These are phyloP conservation scores for Amaranthus cruentus DNA, from an alignment of 148 eudicot genomes.

Conservation along the genomic window DNA sequence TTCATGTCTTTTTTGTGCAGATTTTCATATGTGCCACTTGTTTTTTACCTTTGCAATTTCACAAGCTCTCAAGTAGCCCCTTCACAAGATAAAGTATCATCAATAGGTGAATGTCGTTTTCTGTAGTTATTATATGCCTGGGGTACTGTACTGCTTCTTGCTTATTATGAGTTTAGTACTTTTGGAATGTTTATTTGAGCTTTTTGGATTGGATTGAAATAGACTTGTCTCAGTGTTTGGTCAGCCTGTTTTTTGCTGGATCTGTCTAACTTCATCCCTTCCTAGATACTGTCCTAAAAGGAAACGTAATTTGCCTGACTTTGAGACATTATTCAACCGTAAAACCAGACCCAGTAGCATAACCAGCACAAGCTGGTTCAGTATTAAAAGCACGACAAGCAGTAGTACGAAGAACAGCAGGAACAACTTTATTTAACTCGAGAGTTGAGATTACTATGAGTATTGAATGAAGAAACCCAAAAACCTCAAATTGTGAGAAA, in stretches of 20 bases:
- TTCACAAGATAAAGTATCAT: conserved; percentile 48
- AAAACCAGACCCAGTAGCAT: conserved; percentile 56
- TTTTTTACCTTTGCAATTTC: conserved; percentile 43
- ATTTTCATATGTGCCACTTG: conserved; percentile 65
- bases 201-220: too few relatives aligned
- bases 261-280: too few relatives aligned
- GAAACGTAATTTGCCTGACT: too few relatives aligned
- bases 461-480: too few relatives aligned
- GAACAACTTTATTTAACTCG: conserved; percentile 58
- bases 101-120: conserved; percentile 52
- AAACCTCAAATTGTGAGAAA: too few relatives aligned
- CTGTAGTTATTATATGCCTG: conserved; percentile 6
- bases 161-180: not conserved
- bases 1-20: conserved; percentile 30
- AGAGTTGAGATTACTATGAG: too few relatives aligned
- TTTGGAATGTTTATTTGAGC: too few relatives aligned
- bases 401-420: conserved; percentile 84
- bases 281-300: too few relatives aligned
- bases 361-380: conserved; percentile 76
- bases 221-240: too few relatives aligned
- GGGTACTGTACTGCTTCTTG: not conserved
- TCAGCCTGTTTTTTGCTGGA: too few relatives aligned
- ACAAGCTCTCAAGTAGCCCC: conserved; percentile 45
- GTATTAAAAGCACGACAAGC: conserved; percentile 92
- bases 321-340: too few relatives aligned